Evolutionary conservation across 345 rosid genomes (phyloP).

Genomic region (Salix viminalis): DNA sequence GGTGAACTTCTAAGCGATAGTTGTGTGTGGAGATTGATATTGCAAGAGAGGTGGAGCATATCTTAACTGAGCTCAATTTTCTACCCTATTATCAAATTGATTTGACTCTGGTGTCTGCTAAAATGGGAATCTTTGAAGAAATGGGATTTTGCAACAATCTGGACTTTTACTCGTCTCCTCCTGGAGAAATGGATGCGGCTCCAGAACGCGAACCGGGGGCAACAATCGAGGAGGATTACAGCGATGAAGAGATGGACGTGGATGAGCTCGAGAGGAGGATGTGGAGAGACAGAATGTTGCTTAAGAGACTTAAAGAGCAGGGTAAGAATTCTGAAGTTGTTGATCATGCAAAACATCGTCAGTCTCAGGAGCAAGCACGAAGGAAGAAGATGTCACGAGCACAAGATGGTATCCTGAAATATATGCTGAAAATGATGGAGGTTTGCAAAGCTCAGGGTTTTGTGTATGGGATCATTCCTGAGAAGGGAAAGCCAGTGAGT

Average conservation of each 20-base stretch:
- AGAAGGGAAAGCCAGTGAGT: constrained; percentile 84
- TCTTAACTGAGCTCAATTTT: neutral
- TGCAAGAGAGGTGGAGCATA: neutral
- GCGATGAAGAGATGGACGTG: constrained; percentile 63
- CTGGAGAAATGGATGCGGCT: constrained; percentile 34
- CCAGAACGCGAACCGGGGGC: constrained; percentile 42
- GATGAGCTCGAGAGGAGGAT: constrained; percentile 75
- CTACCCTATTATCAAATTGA: neutral
- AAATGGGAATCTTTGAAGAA: constrained; percentile 51
- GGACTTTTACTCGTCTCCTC: constrained; percentile 40
- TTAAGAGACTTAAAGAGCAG: constrained; percentile 60
- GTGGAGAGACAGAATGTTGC: constrained; percentile 72
- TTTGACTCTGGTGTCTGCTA: neutral
- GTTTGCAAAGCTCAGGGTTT: constrained; percentile 87
- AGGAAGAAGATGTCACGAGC: constrained; percentile 92
- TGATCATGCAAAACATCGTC: constrained; percentile 51
- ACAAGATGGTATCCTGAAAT: constrained; percentile 74
- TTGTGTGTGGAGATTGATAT: neutral
- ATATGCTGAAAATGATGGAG: constrained; percentile 89
- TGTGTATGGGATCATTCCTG: constrained; percentile 80
- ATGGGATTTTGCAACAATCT: constrained; percentile 54
- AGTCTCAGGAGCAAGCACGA: constrained; percentile 73
- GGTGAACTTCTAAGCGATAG: neutral
- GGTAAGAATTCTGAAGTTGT: constrained; percentile 42
- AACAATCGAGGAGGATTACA: constrained; percentile 49